Conservation (phyloP, 202 grass and related monocot genomes). For the Panicum virgatum region DNA sequence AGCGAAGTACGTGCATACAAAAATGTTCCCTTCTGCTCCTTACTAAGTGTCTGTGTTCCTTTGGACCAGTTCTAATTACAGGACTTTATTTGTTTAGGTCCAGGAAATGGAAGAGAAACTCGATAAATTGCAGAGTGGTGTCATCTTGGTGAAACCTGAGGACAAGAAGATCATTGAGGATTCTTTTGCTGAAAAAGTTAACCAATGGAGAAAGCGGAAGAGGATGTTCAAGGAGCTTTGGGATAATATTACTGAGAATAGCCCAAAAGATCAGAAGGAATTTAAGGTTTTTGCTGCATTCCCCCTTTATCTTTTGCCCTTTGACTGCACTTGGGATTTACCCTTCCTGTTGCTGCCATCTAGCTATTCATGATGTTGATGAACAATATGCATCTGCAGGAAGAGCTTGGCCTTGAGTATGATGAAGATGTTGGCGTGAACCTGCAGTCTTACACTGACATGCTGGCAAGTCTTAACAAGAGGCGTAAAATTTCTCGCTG, state of each 20-base stretch:
- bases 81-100: slow-evolving; percentile 43
- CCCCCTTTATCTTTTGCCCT: background rate
- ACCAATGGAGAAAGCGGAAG: slow-evolving; percentile 91
- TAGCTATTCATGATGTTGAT: background rate
- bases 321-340: slow-evolving; percentile 7
- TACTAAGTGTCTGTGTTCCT: background rate
- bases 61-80: background rate
- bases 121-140: slow-evolving; percentile 68
- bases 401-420: slow-evolving; percentile 95
- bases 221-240: slow-evolving; percentile 98
- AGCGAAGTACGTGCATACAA: slow-evolving; percentile 55
- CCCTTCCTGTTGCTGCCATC: background rate
- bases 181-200: slow-evolving; percentile 75
- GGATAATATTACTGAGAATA: slow-evolving; percentile 97
- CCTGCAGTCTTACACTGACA: slow-evolving; percentile 66
- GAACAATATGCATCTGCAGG: slow-evolving; percentile 51
- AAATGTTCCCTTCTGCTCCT: slow-evolving; percentile 1
- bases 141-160: slow-evolving; percentile 89
- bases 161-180: slow-evolving; percentile 89
- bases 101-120: slow-evolving; percentile 90
- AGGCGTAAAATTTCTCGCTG: slow-evolving; percentile 59
- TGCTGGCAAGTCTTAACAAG: slow-evolving; percentile 58
- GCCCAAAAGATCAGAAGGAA: slow-evolving; percentile 88
- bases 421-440: slow-evolving; percentile 86
- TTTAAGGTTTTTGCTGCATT: slow-evolving; percentile 69